phyloP scores from a whole-genome alignment of 306 rosid genomes.

The Carpinus viminea region DNA sequence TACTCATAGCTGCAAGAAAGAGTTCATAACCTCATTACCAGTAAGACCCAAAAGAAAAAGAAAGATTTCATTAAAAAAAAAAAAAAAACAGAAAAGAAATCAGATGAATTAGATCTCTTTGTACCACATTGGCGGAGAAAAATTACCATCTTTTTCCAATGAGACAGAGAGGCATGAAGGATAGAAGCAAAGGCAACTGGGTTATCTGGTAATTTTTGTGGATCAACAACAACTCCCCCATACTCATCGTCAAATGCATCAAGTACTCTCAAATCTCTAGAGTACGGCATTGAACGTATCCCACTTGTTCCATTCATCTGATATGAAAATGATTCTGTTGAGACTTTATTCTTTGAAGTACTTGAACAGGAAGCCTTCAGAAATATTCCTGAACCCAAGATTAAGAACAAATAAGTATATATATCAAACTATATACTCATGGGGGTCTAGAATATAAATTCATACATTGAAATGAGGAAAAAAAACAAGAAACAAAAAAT shows the following conservation, averaged over 20 bases:
- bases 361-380: constrained; percentile 38
- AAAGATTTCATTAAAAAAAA: not conserved
- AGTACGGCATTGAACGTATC: constrained; percentile 37
- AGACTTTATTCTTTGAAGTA: constrained; percentile 42
- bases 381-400: constrained; percentile 49
- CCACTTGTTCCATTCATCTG: constrained; percentile 57
- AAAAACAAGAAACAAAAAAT: too few species aligned
- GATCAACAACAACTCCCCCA: constrained; percentile 78
- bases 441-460: not conserved
- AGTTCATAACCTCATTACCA: not conserved
- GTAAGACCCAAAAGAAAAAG: not conserved
- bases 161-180: constrained; percentile 70
- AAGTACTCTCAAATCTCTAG: constrained; percentile 52
- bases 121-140: not conserved
- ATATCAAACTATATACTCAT: not conserved
- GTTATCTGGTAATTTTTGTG: constrained; percentile 55
- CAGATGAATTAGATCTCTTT: not conserved
- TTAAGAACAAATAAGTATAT: not conserved
- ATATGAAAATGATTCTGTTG: constrained; percentile 37
- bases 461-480: not conserved
- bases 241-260: constrained; percentile 83
- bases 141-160: constrained; percentile 69
- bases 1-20: too few species aligned
- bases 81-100: not conserved
- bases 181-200: constrained; percentile 50